phyloP scores from a whole-genome alignment of 23 red algal species.

The Gracilariopsis chorda region DNA sequence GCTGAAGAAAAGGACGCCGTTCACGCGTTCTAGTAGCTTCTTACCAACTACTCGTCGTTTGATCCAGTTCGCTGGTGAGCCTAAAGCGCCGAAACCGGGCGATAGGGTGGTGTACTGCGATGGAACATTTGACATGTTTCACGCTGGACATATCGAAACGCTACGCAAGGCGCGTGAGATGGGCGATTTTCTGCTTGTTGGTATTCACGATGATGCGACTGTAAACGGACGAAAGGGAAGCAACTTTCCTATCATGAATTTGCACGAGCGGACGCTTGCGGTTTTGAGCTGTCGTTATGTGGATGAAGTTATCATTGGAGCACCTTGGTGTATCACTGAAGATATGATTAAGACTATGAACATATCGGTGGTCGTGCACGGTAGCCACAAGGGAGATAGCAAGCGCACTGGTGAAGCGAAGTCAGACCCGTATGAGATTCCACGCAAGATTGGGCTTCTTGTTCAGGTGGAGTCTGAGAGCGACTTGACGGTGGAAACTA shows the following conservation, averaged over 20 bases:
- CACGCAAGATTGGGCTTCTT: constrained; percentile 76
- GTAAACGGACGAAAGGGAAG: constrained; percentile 85
- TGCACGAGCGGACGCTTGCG: constrained; percentile 90
- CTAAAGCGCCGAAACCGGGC: constrained; percentile 60
- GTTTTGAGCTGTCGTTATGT: constrained; percentile 85
- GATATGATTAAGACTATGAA: constrained; percentile 99
- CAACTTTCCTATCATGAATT: constrained; percentile 98
- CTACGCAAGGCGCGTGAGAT: constrained; percentile 59
- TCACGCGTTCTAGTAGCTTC: constrained; percentile 45
- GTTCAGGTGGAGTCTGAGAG: constrained; percentile 61
- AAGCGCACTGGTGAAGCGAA: background rate
- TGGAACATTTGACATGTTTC: constrained; percentile 98
- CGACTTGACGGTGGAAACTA: constrained; percentile 75
- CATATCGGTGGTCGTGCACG: constrained; percentile 88
- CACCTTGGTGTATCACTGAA: constrained; percentile 86
- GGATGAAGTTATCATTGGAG: constrained; percentile 98
- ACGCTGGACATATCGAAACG: constrained; percentile 85
- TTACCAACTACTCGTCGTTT: constrained; percentile 93
- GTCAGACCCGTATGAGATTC: constrained; percentile 83
- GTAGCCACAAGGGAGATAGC: constrained; percentile 65
- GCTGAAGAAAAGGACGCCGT: background rate
- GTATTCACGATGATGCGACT: constrained; percentile 94
- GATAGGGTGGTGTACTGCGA: constrained; percentile 94
- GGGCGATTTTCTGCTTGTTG: constrained; percentile 98
- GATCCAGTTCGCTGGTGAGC: constrained; percentile 81